Conservation (phyloP, 2,329 filamentous ascomycete species). For the Trichoderma polysporum region DNA sequence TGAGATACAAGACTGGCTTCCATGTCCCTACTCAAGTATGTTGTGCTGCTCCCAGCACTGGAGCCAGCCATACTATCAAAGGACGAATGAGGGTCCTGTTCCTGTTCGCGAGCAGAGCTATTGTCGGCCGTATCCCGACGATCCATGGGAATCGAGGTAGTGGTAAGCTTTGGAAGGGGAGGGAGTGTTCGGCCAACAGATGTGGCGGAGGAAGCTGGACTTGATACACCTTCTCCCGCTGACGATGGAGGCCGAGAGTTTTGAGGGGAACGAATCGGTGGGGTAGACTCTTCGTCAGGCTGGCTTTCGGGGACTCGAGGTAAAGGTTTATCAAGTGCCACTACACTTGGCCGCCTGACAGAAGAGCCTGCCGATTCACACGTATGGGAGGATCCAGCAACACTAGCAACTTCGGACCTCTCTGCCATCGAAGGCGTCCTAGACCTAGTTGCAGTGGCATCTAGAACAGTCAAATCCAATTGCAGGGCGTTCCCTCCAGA, state of each 20-base stretch:
- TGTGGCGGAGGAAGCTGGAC: constrained; percentile 47
- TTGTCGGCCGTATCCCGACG: constrained; percentile 52
- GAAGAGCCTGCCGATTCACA: constrained; percentile 39
- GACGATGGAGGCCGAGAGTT: constrained; percentile 46
- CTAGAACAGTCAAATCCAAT: constrained; percentile 55
- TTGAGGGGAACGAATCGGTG: constrained; percentile 35
- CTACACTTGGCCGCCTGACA: constrained; percentile 40
- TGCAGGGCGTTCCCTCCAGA: constrained; percentile 58
- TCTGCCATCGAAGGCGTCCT: constrained; percentile 36
- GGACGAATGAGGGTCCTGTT: constrained; percentile 54
- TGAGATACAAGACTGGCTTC: constrained; percentile 78
- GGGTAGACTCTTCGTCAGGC: constrained; percentile 20
- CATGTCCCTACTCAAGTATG: constrained; percentile 77
- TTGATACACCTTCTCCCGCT: constrained; percentile 43
- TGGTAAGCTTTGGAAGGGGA: constrained; percentile 58
- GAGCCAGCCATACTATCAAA: constrained; percentile 72
- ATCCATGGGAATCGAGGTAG: constrained; percentile 47
- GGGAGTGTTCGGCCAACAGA: constrained; percentile 52
- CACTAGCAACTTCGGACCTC: constrained; percentile 39
- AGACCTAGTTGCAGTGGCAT: constrained; percentile 40
- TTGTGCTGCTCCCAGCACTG: constrained; percentile 75
- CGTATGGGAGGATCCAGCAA: constrained; percentile 41
- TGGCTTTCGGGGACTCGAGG: constrained; percentile 57
- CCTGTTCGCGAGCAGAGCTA: constrained; percentile 45
- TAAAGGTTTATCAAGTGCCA: constrained; percentile 65